phyloP scores from a whole-genome alignment of 129 eudicot species.

The Dittrichia graveolens region DNA sequence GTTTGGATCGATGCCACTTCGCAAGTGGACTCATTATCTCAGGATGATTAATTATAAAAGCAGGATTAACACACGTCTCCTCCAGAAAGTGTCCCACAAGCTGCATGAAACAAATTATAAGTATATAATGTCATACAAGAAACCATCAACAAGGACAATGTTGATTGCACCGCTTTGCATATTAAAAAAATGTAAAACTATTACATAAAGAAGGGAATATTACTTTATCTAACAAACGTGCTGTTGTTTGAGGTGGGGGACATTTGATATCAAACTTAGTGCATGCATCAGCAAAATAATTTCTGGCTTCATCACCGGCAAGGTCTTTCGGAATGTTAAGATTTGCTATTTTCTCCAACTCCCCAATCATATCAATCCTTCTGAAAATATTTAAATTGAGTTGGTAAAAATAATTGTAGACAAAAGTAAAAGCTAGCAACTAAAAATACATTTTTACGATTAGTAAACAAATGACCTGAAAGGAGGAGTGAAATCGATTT shows the following conservation, averaged over 20 bases:
- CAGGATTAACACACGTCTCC: conserved; percentile 82
- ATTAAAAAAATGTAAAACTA: too few species aligned
- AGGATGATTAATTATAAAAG: conserved; percentile 90
- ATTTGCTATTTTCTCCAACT: conserved; percentile 78
- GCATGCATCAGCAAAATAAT: conserved; percentile 80
- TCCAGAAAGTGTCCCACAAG: conserved; percentile 94
- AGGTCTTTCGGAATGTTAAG: conserved; percentile 92
- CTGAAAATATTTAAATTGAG: conserved; percentile 35
- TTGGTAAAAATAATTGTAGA: not conserved
- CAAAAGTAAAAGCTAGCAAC: too few species aligned
- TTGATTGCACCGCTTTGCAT: too few species aligned
- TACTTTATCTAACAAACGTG: conserved; percentile 90
- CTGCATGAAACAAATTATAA: conserved; percentile 39
- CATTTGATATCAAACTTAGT: conserved; percentile 69
- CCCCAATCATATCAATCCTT: conserved; percentile 93
- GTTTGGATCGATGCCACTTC: conserved; percentile 94
- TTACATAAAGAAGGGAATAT: conserved; percentile 6
- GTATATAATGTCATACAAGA: not conserved
- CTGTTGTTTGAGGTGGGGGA: conserved; percentile 89
- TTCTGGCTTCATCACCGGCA: conserved; percentile 75
- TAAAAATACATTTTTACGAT: not conserved
- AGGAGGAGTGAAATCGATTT: conserved; percentile 92
- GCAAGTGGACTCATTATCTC: conserved; percentile 98
- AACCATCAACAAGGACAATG: not conserved
- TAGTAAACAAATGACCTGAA: conserved; percentile 59